Evolutionary conservation across 768 basidiomycete genomes (phyloP).

Genomic region (Lactarius sp.): DNA sequence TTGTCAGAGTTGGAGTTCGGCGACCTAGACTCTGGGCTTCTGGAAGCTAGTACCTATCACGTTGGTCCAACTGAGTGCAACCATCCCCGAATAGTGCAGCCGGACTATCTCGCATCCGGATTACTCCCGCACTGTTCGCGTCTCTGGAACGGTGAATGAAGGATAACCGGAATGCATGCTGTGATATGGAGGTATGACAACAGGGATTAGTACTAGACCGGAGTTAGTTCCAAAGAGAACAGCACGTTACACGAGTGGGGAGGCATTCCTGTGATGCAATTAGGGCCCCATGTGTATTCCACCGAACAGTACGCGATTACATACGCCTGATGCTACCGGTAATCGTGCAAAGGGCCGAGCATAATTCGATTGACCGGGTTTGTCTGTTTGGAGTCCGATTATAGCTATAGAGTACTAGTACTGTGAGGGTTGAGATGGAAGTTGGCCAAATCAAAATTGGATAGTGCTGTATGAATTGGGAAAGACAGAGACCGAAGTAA

Average conservation of each 20-base stretch:
- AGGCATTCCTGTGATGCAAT: neutral
- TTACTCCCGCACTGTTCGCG: conserved; percentile 6
- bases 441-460: too few relatives aligned
- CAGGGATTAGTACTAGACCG: neutral
- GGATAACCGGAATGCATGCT: conserved; percentile 1
- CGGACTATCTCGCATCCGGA: conserved; percentile 16
- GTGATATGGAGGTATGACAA: neutral
- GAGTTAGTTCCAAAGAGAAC: neutral
- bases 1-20: neutral
- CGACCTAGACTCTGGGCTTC: neutral
- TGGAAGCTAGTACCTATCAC: neutral
- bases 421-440: neutral
- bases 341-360: conserved; percentile 9
- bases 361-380: neutral
- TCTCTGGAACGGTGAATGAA: neutral
- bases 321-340: neutral
- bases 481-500: neutral
- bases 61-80: neutral
- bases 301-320: conserved; percentile 16
- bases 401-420: neutral
- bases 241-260: neutral
- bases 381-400: neutral
- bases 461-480: neutral
- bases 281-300: neutral
- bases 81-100: conserved; percentile 9